Evolutionary conservation across 495 filamentous ascomycete genomes (phyloP).

Genomic region (Penicillium cinerascens): DNA sequence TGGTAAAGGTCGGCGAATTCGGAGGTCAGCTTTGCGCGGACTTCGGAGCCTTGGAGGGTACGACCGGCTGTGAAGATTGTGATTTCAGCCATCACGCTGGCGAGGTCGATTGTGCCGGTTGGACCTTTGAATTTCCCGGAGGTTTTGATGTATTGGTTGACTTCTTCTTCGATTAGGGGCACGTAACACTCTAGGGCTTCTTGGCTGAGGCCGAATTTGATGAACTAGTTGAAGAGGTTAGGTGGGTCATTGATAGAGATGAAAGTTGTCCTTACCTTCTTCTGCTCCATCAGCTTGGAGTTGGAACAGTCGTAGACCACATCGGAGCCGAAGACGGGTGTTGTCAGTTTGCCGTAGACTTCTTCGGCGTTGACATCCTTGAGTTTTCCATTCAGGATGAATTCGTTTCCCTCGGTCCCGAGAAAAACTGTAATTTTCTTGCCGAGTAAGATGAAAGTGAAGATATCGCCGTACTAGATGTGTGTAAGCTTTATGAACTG

Average conservation of each 20-base stretch:
- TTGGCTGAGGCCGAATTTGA: constrained; percentile 79
- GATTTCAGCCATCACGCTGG: constrained; percentile 72
- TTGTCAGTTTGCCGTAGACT: constrained; percentile 76
- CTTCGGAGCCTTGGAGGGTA: constrained; percentile 74
- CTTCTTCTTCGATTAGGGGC: constrained; percentile 72
- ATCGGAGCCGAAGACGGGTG: constrained; percentile 80
- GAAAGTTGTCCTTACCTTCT: constrained; percentile 45
- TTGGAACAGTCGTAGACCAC: constrained; percentile 89
- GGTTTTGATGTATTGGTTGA: constrained; percentile 63
- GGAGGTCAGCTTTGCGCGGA: constrained; percentile 65
- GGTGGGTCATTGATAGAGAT: neutral
- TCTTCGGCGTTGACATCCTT: constrained; percentile 80
- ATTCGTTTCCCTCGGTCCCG: constrained; percentile 77
- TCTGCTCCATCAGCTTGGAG: constrained; percentile 80
- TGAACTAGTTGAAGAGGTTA: constrained; percentile 52
- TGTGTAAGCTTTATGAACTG: constrained; percentile 1
- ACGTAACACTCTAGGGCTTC: constrained; percentile 75
- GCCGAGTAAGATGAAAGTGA: constrained; percentile 75
- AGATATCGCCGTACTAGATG: constrained; percentile 69
- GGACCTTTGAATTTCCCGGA: constrained; percentile 63
- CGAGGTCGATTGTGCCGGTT: constrained; percentile 62
- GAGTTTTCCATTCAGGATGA: constrained; percentile 81
- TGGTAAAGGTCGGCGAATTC: constrained; percentile 72
- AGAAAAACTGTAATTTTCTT: constrained; percentile 73
- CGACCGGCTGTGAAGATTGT: constrained; percentile 83